These are phyloP conservation scores for Puccinia polysora DNA, from an alignment of 1,284 basidiomycete species.

Conservation along the genomic window DNA sequence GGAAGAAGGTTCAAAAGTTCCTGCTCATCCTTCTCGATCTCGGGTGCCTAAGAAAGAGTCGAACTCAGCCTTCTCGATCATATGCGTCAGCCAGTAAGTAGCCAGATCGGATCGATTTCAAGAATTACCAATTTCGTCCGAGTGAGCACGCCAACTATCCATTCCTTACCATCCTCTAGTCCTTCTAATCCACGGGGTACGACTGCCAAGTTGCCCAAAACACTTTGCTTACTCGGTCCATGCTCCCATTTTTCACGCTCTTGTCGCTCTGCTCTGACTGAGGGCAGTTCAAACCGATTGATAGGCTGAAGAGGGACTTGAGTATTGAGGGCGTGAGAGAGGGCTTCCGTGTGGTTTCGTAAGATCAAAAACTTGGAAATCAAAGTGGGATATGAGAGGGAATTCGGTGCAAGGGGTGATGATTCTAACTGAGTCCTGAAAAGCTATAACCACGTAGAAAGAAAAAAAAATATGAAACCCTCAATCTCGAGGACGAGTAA, in stretches of 20 bases:
- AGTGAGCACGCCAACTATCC: slow-evolving; percentile 42
- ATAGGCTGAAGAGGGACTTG: slow-evolving; percentile 7
- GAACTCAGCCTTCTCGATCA: too few relatives aligned
- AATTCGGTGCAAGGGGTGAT: slow-evolving; percentile 25
- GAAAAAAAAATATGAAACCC: neutral
- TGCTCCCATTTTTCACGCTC: slow-evolving; percentile 42
- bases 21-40: slow-evolving; percentile 42
- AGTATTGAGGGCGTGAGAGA: slow-evolving; percentile 37
- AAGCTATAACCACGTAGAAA: neutral
- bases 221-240: slow-evolving; percentile 21
- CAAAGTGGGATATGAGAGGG: slow-evolving; percentile 31
- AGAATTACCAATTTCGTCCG: slow-evolving; percentile 43
- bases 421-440: slow-evolving; percentile 39
- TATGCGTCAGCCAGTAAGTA: too few relatives aligned
- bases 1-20: slow-evolving; percentile 37
- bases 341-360: slow-evolving; percentile 41
- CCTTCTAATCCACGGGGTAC: slow-evolving; percentile 39
- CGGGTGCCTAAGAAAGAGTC: slow-evolving; percentile 36
- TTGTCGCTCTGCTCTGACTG: slow-evolving; percentile 32
- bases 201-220: slow-evolving; percentile 29
- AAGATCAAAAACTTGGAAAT: slow-evolving; percentile 43
- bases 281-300: slow-evolving; percentile 40
- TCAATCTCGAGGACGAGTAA: too few relatives aligned
- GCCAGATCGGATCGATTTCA: too few relatives aligned
- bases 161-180: slow-evolving; percentile 42